Percentiles rank a stretch among this genome's conserved stretches.
Conservation (phyloP, 1,139 yeast species). For the Yamadazyma oceani region DNA sequence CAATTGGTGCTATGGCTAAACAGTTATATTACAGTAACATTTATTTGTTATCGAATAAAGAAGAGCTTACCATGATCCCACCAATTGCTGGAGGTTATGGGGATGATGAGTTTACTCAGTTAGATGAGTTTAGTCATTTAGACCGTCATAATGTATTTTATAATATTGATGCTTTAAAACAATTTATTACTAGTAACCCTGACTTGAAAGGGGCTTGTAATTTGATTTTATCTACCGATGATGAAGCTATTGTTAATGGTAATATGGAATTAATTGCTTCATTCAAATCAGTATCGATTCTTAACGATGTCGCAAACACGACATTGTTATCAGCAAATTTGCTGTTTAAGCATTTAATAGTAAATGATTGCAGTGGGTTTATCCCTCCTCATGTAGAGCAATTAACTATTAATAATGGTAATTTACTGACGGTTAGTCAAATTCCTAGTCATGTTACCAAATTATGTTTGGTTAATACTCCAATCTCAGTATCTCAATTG, state of each 20-base stretch:
- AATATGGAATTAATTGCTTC: conserved; percentile 4
- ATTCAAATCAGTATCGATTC: conserved; percentile 8
- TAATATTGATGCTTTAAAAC: conserved; percentile 1
- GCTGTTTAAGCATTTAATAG: conserved; percentile 1
- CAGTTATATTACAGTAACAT: conserved; percentile 5
- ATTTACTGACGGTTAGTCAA: conserved; percentile 1
- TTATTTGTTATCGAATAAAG: not conserved
- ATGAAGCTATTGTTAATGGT: not conserved
- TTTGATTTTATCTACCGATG: conserved; percentile 6
- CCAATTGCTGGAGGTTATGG: not conserved
- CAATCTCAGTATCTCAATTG: conserved; percentile 4
- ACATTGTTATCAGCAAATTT: not conserved
- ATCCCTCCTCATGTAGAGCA: conserved; percentile 3
- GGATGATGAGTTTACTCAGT: not conserved
- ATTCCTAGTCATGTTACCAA: conserved; percentile 1
- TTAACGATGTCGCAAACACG: not conserved
- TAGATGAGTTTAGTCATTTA: not conserved
- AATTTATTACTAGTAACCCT: conserved; percentile 5
- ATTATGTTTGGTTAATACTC: conserved; percentile 6
- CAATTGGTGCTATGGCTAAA: conserved; percentile 3
- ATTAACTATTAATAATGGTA: conserved; percentile 4
- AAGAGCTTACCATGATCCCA: not conserved
- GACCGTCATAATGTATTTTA: conserved; percentile 2
- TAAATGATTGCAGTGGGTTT: not conserved
- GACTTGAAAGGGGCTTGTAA: conserved; percentile 6